A percentile compares a stretch with the other conserved stretches of the same genome.
phyloP scores from a whole-genome alignment of 2,329 filamentous ascomycete species.

The Fusarium longipes region DNA sequence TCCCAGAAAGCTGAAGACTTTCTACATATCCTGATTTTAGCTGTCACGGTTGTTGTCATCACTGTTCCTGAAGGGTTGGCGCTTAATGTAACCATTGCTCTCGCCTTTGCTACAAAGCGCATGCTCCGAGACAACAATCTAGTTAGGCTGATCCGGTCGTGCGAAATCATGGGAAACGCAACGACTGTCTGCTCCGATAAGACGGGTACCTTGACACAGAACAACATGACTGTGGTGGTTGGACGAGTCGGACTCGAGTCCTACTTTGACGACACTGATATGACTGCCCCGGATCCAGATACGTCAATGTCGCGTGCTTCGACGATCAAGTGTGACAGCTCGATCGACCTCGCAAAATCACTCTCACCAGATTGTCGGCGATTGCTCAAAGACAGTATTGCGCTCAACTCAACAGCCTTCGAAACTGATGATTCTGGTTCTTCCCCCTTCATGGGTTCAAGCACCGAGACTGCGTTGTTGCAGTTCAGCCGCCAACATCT shows the following conservation, averaged over 20 bases:
- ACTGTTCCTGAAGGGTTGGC: slow-evolving; percentile 70
- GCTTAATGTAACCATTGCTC: slow-evolving; percentile 69
- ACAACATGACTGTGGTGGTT: slow-evolving; percentile 70
- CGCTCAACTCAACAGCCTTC: slow-evolving; percentile 65
- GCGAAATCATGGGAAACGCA: slow-evolving; percentile 73
- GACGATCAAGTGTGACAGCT: slow-evolving; percentile 45
- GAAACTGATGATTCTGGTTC: slow-evolving; percentile 56
- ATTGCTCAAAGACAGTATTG: slow-evolving; percentile 55
- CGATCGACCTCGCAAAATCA: slow-evolving; percentile 45
- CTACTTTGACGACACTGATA: slow-evolving; percentile 52
- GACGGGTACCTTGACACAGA: slow-evolving; percentile 73
- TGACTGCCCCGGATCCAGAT: slow-evolving; percentile 32
- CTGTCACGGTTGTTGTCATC: slow-evolving; percentile 69
- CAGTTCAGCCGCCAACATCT: slow-evolving; percentile 63
- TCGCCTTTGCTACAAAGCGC: slow-evolving; percentile 71
- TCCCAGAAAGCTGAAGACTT: slow-evolving; percentile 67
- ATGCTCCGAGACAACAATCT: slow-evolving; percentile 73
- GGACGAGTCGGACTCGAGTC: slow-evolving; percentile 62
- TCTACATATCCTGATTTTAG: slow-evolving; percentile 67
- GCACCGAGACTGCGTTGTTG: slow-evolving; percentile 66
- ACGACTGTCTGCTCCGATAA: slow-evolving; percentile 74
- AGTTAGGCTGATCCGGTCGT: slow-evolving; percentile 68
- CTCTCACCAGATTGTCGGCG: slow-evolving; percentile 51
- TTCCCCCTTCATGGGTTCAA: slow-evolving; percentile 62
- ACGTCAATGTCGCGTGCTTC: slow-evolving; percentile 38